Evolutionary conservation across 805 yeast genomes (phyloP), one percentile per base, ranked within the genome.

Genomic region (Wickerhamiella alocasiicola): DNA sequence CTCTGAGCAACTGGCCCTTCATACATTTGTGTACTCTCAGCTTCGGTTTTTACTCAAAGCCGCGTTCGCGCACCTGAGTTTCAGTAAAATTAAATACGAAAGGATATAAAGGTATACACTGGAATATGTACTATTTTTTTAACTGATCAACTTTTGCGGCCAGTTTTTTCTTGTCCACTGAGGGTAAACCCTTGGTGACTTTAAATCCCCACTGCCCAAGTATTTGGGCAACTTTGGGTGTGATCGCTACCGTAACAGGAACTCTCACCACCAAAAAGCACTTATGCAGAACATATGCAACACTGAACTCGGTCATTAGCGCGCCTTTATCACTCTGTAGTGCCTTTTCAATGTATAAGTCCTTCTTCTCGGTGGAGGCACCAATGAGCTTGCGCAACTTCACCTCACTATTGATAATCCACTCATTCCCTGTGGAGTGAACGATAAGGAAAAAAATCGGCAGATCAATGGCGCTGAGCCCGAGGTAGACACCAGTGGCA

Each of bases 201-300:
- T 76, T 74, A 64, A 82, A 84, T 2, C 95, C 95, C 81, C 83
- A 75, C 17, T 69, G 62, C 44, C 81, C 72, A 46, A 88, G 67
- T 35, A 64, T 55, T 39, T 60, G 65, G 4, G 84, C 94, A 2
- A 84, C 68, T 1, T 74, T 55, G 5, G 98, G 98, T 0, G 96
- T 85, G 9, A 87, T 70, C 2, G 94, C 94, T 0, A 95, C 95
- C 0, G 96, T 80, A 23, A 84, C 59, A 11, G 98, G 98, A 4
- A 91, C 64, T 47, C 98, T 71, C 31, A 91, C 70, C 45, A 88
- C 73, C 18, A 88, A 71, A 47, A 91, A 67, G 4, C 87, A 73
- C 63, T 91, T 91, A 65, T 91, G 97, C 34, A 91, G 64, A 2
- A 95, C 95, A 57, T 91, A 91, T 0, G 97, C 97, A 39, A 91